phyloP scores from a whole-genome alignment of 768 basidiomycete genomes.

The Kwoniella shandongensis region DNA sequence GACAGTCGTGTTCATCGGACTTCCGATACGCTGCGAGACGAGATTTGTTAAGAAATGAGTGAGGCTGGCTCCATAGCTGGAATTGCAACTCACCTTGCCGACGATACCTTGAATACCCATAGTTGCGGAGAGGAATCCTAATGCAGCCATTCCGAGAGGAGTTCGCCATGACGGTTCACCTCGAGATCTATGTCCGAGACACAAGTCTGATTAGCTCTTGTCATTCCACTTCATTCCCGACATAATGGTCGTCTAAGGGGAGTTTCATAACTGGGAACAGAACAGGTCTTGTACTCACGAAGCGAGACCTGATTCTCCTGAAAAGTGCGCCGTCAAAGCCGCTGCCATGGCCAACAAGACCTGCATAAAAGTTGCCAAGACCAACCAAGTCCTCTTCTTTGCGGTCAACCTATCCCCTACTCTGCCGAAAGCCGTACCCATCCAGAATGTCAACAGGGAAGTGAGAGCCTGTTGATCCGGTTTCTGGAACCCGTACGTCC shows the following conservation, averaged over 20 bases:
- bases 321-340: slow-evolving; percentile 71
- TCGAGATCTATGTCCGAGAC: slow-evolving; percentile 2
- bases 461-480: slow-evolving; percentile 81
- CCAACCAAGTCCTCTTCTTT: slow-evolving; percentile 72
- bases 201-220: too few species aligned
- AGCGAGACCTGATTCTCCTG: slow-evolving; percentile 56
- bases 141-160: slow-evolving; percentile 64
- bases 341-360: slow-evolving; percentile 72
- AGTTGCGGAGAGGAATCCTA: slow-evolving; percentile 76
- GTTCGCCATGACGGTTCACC: slow-evolving; percentile 61
- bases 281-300: too few species aligned
- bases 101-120: slow-evolving; percentile 73
- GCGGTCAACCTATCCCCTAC: slow-evolving; percentile 73
- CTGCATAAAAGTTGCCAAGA: slow-evolving; percentile 69
- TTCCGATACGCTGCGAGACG: slow-evolving; percentile 33
- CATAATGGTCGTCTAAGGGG: too few species aligned
- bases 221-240: too few species aligned
- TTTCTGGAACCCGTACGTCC: slow-evolving; percentile 64
- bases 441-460: slow-evolving; percentile 73
- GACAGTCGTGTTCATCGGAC: slow-evolving; percentile 40
- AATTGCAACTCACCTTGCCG: slow-evolving; percentile 76
- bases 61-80: slow-evolving; percentile 48
- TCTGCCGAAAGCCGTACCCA: slow-evolving; percentile 74
- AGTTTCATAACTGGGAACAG: too few species aligned
- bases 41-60: slow-evolving; percentile 12